phyloP scores from a whole-genome alignment of 2,329 filamentous ascomycete genomes.

The Pseudogymnoascus sp. region DNA sequence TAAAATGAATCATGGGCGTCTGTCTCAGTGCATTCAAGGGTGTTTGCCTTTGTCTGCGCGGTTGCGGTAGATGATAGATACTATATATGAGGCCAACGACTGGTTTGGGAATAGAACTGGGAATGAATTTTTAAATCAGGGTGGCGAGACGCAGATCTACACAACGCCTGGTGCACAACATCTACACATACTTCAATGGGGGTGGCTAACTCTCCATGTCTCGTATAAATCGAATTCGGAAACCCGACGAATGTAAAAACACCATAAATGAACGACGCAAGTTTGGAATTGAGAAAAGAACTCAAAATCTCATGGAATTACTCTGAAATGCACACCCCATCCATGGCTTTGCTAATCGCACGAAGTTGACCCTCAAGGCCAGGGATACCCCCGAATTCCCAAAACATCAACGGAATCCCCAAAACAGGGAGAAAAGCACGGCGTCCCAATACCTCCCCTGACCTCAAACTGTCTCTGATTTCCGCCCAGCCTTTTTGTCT shows the following conservation, averaged over 20 bases:
- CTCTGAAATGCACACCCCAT: not conserved
- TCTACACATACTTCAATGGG: no score
- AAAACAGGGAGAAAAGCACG: not conserved
- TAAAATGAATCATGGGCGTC: conserved; percentile 8
- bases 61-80: conserved; percentile 1
- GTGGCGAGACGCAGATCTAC: not conserved
- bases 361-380: not conserved
- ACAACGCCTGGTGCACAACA: not conserved
- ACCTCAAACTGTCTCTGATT: not conserved
- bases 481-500: not conserved
- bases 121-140: not conserved
- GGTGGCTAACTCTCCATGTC: no score
- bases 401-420: not conserved
- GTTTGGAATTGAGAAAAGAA: not conserved
- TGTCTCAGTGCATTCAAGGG: not conserved
- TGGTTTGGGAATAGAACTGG: conserved; percentile 6
- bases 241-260: no score
- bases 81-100: conserved; percentile 7
- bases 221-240: no score
- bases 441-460: not conserved
- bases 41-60: not conserved
- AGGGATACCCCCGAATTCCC: not conserved
- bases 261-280: no score
- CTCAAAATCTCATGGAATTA: not conserved
- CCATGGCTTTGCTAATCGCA: not conserved